Evolutionary conservation across 164 flowering plant species (phyloP), one percentile per base, ranked within the genome.

Genomic region (Magnolia officinalis): DNA sequence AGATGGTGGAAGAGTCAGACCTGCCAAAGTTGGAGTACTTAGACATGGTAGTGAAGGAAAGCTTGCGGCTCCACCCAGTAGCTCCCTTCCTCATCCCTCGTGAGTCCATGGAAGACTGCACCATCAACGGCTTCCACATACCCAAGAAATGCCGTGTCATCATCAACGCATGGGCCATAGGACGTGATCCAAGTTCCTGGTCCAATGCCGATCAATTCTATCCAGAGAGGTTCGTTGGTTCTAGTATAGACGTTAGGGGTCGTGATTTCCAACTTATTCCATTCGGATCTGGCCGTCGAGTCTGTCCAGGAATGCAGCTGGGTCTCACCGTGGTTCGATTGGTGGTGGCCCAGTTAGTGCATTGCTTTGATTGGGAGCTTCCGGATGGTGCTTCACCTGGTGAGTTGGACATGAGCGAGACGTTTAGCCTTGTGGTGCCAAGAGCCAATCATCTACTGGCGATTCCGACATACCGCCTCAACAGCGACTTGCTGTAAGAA

Each of bases 311-410:
- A 4, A 49, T 74, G 50, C 63, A 61, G 16, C 26, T 74, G 49
- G 81, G 81, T 6, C 65, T 74, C 0, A 51, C 55, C 4, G 63
- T 71, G 66, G 80, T 78, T 50, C 26, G 31, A 19, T 20, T 78
- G 1, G 20, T 74, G 2, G 6, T 78, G 21, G 80, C 81, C 6
- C 78, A 79, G 11, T 21, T 75, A 49, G 37, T 79, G 8, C 81
- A 79, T 51, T 79, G 81, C 75, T 79, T 75, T n/a, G 69, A 79
- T 29, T 75, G 74, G 77, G 59, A 72, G 24, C 72, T 79, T 63
- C 78, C 78, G 0, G 64, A 64, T 74, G 81, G 72, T 6, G 71
- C 75, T 66, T 70, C 71, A 50, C 74, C 77, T 18, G 16, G 23
- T 45, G 73, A 74, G 1, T 50, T 78, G 64, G 77, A 74, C 50